Evolutionary conservation across 805 yeast species (phyloP).

Genomic region (Spathaspora arborariae): DNA sequence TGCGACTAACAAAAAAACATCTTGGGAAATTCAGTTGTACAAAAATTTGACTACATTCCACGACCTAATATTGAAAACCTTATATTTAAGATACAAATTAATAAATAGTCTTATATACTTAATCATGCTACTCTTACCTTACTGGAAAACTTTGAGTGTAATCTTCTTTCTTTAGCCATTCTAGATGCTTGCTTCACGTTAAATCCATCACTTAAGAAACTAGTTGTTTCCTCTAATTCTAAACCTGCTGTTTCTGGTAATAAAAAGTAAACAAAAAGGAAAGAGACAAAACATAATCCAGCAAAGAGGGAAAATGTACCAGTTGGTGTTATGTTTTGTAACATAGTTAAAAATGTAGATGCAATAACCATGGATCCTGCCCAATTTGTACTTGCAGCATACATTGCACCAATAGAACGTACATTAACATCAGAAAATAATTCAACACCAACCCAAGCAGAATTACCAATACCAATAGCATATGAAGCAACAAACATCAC

Average conservation of each 20-base stretch:
- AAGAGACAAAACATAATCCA: constrained; percentile 68
- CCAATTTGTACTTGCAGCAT: constrained; percentile 94
- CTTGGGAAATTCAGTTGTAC: no score
- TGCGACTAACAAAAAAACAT: no score
- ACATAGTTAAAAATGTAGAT: constrained; percentile 90
- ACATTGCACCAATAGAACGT: constrained; percentile 87
- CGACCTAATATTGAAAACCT: not conserved
- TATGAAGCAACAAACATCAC: constrained; percentile 84
- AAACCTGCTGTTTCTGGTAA: constrained; percentile 91
- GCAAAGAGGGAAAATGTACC: constrained; percentile 94
- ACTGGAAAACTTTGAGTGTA: constrained; percentile 15
- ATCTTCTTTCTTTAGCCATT: constrained; percentile 35
- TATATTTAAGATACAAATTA: not conserved
- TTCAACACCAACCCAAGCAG: constrained; percentile 98
- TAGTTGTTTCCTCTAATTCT: constrained; percentile 87
- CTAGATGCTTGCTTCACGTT: constrained; percentile 57
- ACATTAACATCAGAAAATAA: constrained; percentile 85
- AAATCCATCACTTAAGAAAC: constrained; percentile 78
- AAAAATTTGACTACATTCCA: no score
- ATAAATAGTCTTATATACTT: not conserved
- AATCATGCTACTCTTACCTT: constrained; percentile 1
- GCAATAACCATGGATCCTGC: constrained; percentile 89
- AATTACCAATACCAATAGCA: constrained; percentile 94
- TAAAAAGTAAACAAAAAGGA: constrained; percentile 72
- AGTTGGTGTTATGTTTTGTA: constrained; percentile 87